Conservation (phyloP, 2,329 filamentous ascomycete genomes). For the Pyricularia sp. region DNA sequence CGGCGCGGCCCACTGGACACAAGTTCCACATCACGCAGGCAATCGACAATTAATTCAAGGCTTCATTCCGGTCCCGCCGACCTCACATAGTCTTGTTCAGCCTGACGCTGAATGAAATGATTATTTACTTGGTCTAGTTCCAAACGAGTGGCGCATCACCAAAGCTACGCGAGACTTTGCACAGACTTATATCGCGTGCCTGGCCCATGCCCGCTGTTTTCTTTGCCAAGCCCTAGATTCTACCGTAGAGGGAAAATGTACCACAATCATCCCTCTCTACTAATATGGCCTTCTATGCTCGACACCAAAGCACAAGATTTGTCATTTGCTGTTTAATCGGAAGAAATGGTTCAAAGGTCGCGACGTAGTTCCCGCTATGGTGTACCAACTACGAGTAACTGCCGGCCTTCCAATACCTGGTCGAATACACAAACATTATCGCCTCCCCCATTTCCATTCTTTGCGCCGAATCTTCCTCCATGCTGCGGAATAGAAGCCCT, state of each 20-base stretch:
- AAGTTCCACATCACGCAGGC: background rate
- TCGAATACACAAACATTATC: background rate
- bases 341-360: background rate
- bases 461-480: background rate
- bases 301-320: background rate
- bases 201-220: background rate
- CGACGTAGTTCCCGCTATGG: background rate
- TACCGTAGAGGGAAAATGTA: background rate
- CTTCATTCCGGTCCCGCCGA: background rate
- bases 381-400: background rate
- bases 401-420: background rate
- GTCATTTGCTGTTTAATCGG: background rate
- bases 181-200: background rate
- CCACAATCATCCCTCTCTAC: background rate
- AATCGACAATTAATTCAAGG: background rate
- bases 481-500: background rate
- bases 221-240: background rate
- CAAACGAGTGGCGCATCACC: background rate
- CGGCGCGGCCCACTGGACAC: background rate
- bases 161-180: background rate
- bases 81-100: background rate
- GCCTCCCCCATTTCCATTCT: background rate
- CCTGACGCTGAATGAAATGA: background rate
- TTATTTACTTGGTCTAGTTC: background rate
- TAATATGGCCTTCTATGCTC: background rate